Conservation (phyloP, 163 green algal genomes). For the Picocystis sp. region DNA sequence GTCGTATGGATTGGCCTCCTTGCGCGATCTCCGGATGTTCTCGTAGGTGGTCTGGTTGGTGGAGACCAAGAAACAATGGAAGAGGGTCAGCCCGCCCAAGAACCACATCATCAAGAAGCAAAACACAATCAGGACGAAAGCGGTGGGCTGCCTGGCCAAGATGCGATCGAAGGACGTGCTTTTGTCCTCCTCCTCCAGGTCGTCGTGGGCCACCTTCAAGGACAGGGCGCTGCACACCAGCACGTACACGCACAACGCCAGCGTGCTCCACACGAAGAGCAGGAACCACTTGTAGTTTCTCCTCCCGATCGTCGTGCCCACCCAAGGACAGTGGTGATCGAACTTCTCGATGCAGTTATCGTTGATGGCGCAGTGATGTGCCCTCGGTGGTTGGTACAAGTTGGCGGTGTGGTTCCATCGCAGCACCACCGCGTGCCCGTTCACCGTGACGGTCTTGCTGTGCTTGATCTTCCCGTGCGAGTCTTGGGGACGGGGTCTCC, state of each 20-base stretch:
- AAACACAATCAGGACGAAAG: conserved; percentile 8
- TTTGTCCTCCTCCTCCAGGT: neutral
- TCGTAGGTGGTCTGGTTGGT: conserved; percentile 12
- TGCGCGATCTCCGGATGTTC: conserved; percentile 1
- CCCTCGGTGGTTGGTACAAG: conserved; percentile 85
- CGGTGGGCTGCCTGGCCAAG: neutral
- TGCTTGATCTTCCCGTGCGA: conserved; percentile 35
- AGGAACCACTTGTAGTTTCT: conserved; percentile 97
- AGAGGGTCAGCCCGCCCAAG: conserved; percentile 2
- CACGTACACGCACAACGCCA: conserved; percentile 17
- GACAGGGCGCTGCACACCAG: conserved; percentile 12
- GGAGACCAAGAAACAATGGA: conserved; percentile 8
- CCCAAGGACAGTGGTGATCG: conserved; percentile 98
- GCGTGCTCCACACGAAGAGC: conserved; percentile 73
- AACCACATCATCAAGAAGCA: conserved; percentile 2
- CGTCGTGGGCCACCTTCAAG: conserved; percentile 15
- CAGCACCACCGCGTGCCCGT: conserved; percentile 38
- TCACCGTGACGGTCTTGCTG: conserved; percentile 28
- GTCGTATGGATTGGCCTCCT: too few species aligned
- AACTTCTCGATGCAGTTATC: conserved; percentile 97
- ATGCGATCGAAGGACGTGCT: neutral
- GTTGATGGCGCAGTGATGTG: conserved; percentile 87
- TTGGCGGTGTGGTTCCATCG: conserved; percentile 85
- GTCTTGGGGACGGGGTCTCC: conserved; percentile 29
- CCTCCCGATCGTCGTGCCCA: conserved; percentile 87